Evolutionary conservation across 2,329 filamentous ascomycete genomes (phyloP), one percentile per base, ranked within the genome.

Genomic region (Aquanectria penicillioides): DNA sequence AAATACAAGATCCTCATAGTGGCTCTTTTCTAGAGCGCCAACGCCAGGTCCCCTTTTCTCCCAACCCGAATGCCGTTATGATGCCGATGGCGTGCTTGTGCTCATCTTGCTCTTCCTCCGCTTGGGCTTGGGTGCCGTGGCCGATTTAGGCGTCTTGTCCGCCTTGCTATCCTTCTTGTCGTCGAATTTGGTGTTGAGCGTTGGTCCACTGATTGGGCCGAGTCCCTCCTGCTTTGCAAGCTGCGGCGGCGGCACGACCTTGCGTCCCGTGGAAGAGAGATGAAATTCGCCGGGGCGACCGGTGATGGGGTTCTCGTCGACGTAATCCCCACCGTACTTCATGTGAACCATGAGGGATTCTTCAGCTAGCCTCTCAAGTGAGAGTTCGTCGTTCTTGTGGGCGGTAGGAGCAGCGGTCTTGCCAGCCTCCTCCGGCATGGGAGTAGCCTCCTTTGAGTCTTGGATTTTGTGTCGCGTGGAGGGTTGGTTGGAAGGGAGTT

Each of bases 241-340:
- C 38, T 73, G 73, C 2, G 73, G 74, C 18, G 75, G 71, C 13
- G 69, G 70, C 5, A 74, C 71, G 2, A 72, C 68, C 68, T 84
- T 84, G 51, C 86, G 81, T 2, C 87, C 86, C 0, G 86, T 88
- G 7, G 85, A 86, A 8, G 83, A 83, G 10, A 89, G 80, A 64
- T 89, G 86, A 72, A 89, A 90, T 51, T 87, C 85, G 46, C 87
- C 87, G 1, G 87, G 87, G 25, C 83, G 81, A 44, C 88, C 87
- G 1, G 86, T 89, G 66, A 90, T 89, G 36, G 87, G 86, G 64
- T 88, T 89, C 72, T 89, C 85, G 73, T 90, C 86, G 74, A 89
- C 84, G 69, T 87, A 89, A 63, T 89, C 86, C 44, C 85, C 83
- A 31, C 86, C 87, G 64, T 84, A 85, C 61, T 80, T 81, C 73